phyloP scores from a whole-genome alignment of 1,284 basidiomycete genomes.

The Mycena sp. region DNA sequence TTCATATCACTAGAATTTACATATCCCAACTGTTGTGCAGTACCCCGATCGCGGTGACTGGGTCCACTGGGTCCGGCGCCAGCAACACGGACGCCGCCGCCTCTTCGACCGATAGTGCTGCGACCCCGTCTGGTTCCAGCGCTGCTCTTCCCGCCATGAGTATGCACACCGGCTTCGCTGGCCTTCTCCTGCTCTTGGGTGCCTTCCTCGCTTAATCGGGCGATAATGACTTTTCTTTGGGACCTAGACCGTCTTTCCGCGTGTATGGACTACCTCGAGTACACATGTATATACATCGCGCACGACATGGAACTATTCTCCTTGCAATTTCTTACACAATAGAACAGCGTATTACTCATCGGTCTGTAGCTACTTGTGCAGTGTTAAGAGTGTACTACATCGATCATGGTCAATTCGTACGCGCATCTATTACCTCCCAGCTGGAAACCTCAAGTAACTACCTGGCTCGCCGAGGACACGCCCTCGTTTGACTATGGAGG shows the following conservation, averaged over 20 bases:
- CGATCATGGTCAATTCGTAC: conserved; percentile 54
- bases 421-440: conserved; percentile 88
- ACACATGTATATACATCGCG: neutral
- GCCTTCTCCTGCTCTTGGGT: conserved; percentile 40
- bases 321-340: neutral
- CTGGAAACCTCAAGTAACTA: conserved; percentile 85
- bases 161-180: conserved; percentile 40
- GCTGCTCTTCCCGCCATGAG: conserved; percentile 39
- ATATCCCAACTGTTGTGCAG: no score
- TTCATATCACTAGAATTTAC: no score
- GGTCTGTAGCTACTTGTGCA: neutral
- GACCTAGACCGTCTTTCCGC: conserved; percentile 5
- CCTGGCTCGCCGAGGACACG: conserved; percentile 94
- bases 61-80: no score
- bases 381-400: neutral
- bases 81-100: conserved; percentile 25
- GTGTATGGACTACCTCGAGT: conserved; percentile 5
- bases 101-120: conserved; percentile 38
- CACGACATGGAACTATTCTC: neutral
- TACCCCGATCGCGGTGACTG: no score
- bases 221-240: conserved; percentile 11
- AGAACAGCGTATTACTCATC: neutral
- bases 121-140: conserved; percentile 31
- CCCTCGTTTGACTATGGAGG: conserved; percentile 98
- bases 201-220: conserved; percentile 37